Base-by-base conservation (phyloP, 2,329 filamentous ascomycete species). In the Fusarium sororula region DNA sequence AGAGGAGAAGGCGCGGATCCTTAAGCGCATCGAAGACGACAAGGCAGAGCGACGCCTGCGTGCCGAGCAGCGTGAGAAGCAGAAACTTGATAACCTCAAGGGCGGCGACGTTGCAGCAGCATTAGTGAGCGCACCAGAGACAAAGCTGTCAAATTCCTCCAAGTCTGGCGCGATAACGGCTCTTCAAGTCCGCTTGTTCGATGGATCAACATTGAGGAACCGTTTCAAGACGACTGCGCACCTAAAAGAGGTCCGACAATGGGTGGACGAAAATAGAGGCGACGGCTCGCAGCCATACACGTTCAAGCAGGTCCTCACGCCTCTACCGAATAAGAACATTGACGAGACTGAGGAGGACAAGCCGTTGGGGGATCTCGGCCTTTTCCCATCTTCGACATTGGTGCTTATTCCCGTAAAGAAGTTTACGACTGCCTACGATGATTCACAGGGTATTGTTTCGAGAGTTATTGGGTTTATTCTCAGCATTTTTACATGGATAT, bases 271-370 rank as follows among this genome's bases (percentile, higher is more conserved):
- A 64, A 85, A 89, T 41, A 86, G 90, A 70, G 84, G 81, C 17
- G 88, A 89, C 48, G 88, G 87, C 26, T 85, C 87, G 37, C 81
- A 86, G 18, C 93, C 94, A 0, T 98, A 95, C 81, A 92, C 88
- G 18, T 95, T 98, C 83, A 94, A 95, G 79, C 90, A 97, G 54
- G 91, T 98, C 41, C 87, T 97, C 6, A 91, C 93, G 0, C 95
- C 95, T 1, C 84, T 90, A 26, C 94, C 94, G 4, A 96, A 92
- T 80, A 90, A 90, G 72, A 90, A 88, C 15, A 91, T 98, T 66
- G 91, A 92, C 39, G 89, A 91, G 9, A 87, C 89, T 0, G 95
- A 98, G 72, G 96, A 98, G 81, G 87, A 86, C 41, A 85, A 91
- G 73, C 86, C 88, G 0, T 86, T 98, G 0, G 84, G 86, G 20